Evolutionary conservation across 2,329 filamentous ascomycete genomes (phyloP).

Genomic region (Camillea tinctor): DNA sequence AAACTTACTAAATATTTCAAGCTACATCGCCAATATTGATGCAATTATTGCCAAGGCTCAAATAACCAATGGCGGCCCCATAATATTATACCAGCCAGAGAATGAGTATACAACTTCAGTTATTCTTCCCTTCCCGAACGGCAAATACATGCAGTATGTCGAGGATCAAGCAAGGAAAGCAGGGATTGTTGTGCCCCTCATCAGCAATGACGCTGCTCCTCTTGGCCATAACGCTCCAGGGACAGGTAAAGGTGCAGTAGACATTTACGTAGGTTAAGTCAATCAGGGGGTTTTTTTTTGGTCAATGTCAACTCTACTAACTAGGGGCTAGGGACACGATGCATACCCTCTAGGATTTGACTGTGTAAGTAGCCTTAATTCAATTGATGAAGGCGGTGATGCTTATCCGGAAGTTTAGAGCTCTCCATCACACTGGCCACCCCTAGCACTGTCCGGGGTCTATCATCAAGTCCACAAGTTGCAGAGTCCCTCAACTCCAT

Average conservation of each 20-base stretch:
- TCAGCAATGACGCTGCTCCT: slow-evolving; percentile 69
- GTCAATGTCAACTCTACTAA: slow-evolving; percentile 1
- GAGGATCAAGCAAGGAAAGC: slow-evolving; percentile 54
- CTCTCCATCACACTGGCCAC: slow-evolving; percentile 55
- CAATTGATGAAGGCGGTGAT: neutral
- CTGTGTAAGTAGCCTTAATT: slow-evolving; percentile 27
- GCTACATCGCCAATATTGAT: slow-evolving; percentile 61
- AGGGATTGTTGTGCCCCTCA: slow-evolving; percentile 71
- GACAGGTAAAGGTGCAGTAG: slow-evolving; percentile 48
- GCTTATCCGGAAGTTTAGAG: neutral
- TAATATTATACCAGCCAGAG: slow-evolving; percentile 77
- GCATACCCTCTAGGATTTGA: slow-evolving; percentile 45
- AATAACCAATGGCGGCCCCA: slow-evolving; percentile 77
- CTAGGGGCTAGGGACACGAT: slow-evolving; percentile 32
- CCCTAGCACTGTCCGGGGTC: slow-evolving; percentile 52
- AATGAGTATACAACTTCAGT: slow-evolving; percentile 63
- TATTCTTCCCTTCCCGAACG: slow-evolving; percentile 57
- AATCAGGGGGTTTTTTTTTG: no score
- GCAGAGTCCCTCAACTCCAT: slow-evolving; percentile 65
- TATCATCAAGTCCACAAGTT: slow-evolving; percentile 53
- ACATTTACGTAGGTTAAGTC: slow-evolving; percentile 23
- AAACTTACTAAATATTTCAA: slow-evolving; percentile 21
- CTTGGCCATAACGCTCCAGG: slow-evolving; percentile 64
- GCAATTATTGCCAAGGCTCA: slow-evolving; percentile 70
- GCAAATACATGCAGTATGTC: slow-evolving; percentile 54